A percentile compares a stretch with the other conserved stretches of the same genome.
phyloP scores from a whole-genome alignment of 2,329 filamentous ascomycete genomes.

The Bretziella fagacearum region DNA sequence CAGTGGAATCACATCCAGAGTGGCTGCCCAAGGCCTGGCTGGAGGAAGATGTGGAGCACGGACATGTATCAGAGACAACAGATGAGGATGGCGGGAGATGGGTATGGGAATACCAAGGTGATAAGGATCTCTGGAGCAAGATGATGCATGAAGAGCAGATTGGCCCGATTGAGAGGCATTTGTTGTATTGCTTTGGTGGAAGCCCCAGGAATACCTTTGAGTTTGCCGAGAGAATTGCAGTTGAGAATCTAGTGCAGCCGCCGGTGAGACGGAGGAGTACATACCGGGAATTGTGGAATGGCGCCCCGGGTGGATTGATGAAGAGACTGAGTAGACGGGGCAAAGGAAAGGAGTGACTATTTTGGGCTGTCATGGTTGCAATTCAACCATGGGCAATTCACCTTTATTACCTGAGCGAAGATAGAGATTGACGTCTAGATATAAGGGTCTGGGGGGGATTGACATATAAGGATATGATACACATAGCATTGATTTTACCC shows the following conservation, averaged over 20 bases:
- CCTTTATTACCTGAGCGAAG: too few relatives aligned
- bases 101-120: slow-evolving; percentile 37
- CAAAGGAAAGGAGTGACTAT: too few relatives aligned
- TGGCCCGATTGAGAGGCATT: slow-evolving; percentile 34
- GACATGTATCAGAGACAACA: slow-evolving; percentile 15
- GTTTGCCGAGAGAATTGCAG: not conserved
- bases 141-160: slow-evolving; percentile 36
- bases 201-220: slow-evolving; percentile 19
- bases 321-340: too few relatives aligned
- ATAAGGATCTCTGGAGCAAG: slow-evolving; percentile 24
- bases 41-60: slow-evolving; percentile 16
- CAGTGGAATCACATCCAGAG: not conserved
- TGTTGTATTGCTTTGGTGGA: slow-evolving; percentile 30
- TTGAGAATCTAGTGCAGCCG: slow-evolving; percentile 7
- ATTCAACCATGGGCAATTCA: too few relatives aligned
- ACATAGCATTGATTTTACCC: too few relatives aligned
- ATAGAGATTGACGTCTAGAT: too few relatives aligned
- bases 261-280: slow-evolving; percentile 2
- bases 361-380: too few relatives aligned
- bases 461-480: too few relatives aligned
- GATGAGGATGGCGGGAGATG: slow-evolving; percentile 25
- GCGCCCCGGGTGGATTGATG: too few relatives aligned
- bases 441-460: too few relatives aligned
- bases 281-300: slow-evolving; percentile 2
- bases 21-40: slow-evolving; percentile 9